phyloP scores from a whole-genome alignment of 306 rosid species.

The Astragalus glycyphyllos region DNA sequence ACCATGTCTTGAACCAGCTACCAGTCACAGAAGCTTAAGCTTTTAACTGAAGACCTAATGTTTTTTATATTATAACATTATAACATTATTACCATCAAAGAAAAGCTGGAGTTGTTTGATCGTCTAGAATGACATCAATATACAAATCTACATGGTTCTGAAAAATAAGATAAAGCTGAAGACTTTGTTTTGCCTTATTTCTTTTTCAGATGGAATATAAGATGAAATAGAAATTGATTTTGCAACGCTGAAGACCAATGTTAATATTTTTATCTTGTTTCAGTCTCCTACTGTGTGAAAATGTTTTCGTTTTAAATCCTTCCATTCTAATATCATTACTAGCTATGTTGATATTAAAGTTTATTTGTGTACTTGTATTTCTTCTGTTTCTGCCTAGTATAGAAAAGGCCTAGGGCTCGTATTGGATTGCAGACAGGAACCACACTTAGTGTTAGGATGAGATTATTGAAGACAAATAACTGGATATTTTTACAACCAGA shows the following conservation, averaged over 20 bases:
- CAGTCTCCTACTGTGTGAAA: background rate
- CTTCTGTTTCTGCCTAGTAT: background rate
- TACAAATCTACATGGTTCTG: background rate
- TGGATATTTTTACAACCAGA: background rate
- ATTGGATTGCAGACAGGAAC: background rate
- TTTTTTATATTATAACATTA: background rate
- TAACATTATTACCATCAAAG: background rate
- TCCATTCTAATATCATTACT: conserved; percentile 6
- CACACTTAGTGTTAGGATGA: background rate
- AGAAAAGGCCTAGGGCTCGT: background rate
- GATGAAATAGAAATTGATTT: background rate
- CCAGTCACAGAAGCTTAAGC: background rate
- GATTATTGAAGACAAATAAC: background rate
- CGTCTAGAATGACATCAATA: background rate
- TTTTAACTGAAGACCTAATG: background rate
- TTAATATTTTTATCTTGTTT: conserved; percentile 17
- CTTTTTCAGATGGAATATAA: too few relatives aligned
- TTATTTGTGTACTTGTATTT: background rate
- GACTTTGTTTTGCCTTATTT: too few relatives aligned
- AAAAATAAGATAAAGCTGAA: background rate
- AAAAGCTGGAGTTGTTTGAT: background rate
- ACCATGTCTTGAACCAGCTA: background rate
- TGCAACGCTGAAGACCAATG: background rate
- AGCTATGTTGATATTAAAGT: background rate
- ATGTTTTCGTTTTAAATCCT: conserved; percentile 19